These are phyloP conservation scores for Pugionium cornutum DNA, from an alignment of 345 rosid genomes.

Conservation along the genomic window DNA sequence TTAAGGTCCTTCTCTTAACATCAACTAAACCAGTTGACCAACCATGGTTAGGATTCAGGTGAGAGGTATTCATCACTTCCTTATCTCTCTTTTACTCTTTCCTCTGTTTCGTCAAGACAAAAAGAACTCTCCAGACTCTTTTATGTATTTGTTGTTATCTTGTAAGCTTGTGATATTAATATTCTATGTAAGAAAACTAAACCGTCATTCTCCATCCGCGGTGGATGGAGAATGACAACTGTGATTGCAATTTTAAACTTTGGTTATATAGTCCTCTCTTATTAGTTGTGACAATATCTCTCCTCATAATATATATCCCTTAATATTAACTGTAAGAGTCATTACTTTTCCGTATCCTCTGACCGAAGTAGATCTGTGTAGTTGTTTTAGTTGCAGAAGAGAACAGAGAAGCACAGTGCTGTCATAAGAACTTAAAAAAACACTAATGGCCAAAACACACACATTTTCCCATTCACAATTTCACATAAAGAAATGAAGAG, in stretches of 20 bases:
- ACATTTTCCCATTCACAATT: not conserved
- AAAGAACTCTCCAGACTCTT: conserved; percentile 10
- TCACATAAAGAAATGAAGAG: conserved; percentile 16
- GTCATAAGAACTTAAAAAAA: not conserved
- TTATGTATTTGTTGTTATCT: conserved; percentile 34
- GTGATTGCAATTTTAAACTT: conserved; percentile 30
- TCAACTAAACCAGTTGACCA: conserved; percentile 50
- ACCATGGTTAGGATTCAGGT: conserved; percentile 98
- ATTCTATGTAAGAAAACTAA: conserved; percentile 37
- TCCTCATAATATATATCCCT: not conserved
- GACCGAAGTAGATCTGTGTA: not conserved
- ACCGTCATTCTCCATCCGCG: conserved; percentile 36
- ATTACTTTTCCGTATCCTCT: not conserved
- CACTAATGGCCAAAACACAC: not conserved
- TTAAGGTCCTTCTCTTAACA: conserved; percentile 56
- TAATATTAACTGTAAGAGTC: conserved; percentile 3
- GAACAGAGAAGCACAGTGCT: conserved; percentile 8
- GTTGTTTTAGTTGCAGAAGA: not conserved
- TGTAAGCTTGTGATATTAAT: conserved; percentile 32
- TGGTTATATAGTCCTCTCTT: conserved; percentile 8
- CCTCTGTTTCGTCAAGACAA: conserved; percentile 30
- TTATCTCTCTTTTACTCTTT: conserved; percentile 37
- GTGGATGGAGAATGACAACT: conserved; percentile 39
- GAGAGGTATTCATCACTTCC: conserved; percentile 41
- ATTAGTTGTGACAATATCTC: conserved; percentile 7